Percentiles rank a stretch among this genome's conserved stretches.
Evolutionary conservation across 306 rosid genomes (phyloP).

Genomic region (Dalbergia cochinchinensis): DNA sequence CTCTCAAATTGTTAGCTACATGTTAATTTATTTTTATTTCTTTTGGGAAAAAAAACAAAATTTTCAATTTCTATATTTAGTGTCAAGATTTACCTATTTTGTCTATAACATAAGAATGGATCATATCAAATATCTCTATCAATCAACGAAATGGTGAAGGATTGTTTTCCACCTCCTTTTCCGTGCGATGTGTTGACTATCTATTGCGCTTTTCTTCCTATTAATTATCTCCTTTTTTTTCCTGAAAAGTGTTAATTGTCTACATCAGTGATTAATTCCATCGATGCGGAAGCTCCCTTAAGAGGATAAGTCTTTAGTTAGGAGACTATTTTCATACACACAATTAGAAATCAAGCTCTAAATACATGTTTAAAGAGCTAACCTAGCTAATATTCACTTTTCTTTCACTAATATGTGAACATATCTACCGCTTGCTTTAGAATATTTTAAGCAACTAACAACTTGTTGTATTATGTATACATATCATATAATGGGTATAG

Average conservation of each 20-base stretch:
- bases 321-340: no score
- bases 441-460: not conserved
- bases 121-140: slow-evolving; percentile 38
- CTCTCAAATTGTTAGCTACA: not conserved
- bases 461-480: not conserved
- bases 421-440: slow-evolving; percentile 10
- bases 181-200: slow-evolving; percentile 43
- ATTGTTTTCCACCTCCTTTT: slow-evolving; percentile 44
- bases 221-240: slow-evolving; percentile 2
- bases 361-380: no score
- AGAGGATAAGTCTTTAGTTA: no score
- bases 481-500: not conserved
- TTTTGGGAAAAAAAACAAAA: no score
- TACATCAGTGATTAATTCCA: no score
- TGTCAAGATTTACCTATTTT: not conserved
- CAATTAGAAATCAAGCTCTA: no score
- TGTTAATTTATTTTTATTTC: not conserved
- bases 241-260: no score
- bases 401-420: slow-evolving; percentile 4
- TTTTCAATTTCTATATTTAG: not conserved
- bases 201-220: slow-evolving; percentile 16
- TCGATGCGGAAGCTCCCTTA: no score
- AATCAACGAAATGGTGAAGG: slow-evolving; percentile 43
- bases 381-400: not conserved
- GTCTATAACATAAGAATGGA: not conserved